Conservation (phyloP, 1,284 basidiomycete species). For the Leccinum ambiguum region DNA sequence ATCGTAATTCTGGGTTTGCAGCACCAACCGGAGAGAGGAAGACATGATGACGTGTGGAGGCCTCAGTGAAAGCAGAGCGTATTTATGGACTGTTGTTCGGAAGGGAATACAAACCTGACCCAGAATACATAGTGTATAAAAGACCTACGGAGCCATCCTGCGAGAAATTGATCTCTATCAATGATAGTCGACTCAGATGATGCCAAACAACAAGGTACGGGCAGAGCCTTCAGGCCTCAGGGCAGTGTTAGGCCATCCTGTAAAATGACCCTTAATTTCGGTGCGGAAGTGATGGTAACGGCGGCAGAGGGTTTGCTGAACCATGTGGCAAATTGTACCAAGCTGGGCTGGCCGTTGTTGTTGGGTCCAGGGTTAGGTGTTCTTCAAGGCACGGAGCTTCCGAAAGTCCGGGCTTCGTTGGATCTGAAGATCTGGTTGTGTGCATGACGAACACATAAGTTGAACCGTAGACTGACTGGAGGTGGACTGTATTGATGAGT, state of each 20-base stretch:
- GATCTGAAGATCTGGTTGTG: background rate
- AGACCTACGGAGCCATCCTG: background rate
- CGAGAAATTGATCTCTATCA: background rate
- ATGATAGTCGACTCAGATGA: background rate
- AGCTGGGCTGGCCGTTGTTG: background rate
- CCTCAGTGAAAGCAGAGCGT: background rate
- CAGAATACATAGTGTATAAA: background rate
- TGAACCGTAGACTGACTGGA: background rate
- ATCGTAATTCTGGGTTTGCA: background rate
- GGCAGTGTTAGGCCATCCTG: background rate
- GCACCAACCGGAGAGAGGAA: background rate
- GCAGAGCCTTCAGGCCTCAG: background rate
- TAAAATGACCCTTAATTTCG: background rate
- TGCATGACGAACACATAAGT: background rate
- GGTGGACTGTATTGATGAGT: too few species aligned
- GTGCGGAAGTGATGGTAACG: background rate
- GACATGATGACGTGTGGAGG: background rate
- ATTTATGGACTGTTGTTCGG: background rate
- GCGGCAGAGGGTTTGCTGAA: background rate
- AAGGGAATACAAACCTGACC: background rate
- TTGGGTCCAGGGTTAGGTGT: too few species aligned
- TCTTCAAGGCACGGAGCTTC: background rate
- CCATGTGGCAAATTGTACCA: background rate
- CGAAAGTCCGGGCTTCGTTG: background rate
- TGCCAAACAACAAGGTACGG: rapidly evolving